These are phyloP conservation scores for Kwoniella shandongensis DNA, from an alignment of 768 basidiomycete genomes.

Conservation along the genomic window DNA sequence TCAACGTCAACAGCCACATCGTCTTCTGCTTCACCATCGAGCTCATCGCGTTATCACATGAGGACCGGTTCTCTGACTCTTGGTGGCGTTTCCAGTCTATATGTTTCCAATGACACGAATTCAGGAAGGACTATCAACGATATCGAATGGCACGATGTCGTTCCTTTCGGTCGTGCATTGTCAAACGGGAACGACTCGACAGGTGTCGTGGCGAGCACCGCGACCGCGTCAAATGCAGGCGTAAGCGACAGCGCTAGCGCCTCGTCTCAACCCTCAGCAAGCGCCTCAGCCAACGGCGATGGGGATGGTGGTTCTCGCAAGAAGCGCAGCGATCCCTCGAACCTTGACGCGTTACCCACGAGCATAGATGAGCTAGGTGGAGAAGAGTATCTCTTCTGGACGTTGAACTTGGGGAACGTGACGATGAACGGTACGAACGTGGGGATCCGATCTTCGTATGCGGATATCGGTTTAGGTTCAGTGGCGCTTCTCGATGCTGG, in stretches of 20 bases:
- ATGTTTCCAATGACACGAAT: constrained; percentile 17
- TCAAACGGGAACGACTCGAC: constrained; percentile 10
- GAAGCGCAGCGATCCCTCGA: neutral
- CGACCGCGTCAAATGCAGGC: neutral
- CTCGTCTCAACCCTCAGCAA: neutral
- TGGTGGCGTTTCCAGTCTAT: constrained; percentile 40
- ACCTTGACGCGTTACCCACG: constrained; percentile 13
- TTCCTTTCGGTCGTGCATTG: constrained; percentile 34
- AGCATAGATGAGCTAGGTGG: constrained; percentile 19
- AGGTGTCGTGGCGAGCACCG: neutral
- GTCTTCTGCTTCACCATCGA: constrained; percentile 25
- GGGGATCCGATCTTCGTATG: constrained; percentile 38
- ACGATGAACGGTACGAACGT: constrained; percentile 47
- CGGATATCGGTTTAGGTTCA: constrained; percentile 20
- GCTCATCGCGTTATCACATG: constrained; percentile 18
- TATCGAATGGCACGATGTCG: constrained; percentile 48
- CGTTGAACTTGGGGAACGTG: constrained; percentile 35
- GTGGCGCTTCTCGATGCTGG: constrained; percentile 49
- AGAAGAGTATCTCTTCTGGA: constrained; percentile 41
- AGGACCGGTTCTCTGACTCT: constrained; percentile 34
- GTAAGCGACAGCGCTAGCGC: neutral
- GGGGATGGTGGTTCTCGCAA: too few relatives aligned
- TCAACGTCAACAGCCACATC: constrained; percentile 17
- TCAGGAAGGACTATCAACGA: constrained; percentile 35
- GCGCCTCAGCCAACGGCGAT: too few relatives aligned